Percentiles rank a stretch among this genome's conserved stretches.
These are phyloP conservation scores for Chaetomium cochliodes DNA, from an alignment of 495 filamentous ascomycete genomes.

Conservation along the genomic window DNA sequence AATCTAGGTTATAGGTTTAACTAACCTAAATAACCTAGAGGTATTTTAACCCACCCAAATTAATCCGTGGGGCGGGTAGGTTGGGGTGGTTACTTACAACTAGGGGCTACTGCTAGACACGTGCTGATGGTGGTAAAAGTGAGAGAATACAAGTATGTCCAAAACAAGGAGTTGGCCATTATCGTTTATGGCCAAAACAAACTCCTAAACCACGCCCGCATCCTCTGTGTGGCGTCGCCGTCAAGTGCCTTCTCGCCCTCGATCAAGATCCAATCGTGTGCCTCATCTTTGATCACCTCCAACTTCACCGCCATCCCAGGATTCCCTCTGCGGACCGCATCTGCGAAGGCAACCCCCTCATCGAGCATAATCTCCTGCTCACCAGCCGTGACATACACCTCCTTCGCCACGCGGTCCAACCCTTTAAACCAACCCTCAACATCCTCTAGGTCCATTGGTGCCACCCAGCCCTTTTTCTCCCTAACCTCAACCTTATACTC, in stretches of 20 bases:
- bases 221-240: constrained; percentile 28
- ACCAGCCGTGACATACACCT: constrained; percentile 30
- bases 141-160: too few species aligned
- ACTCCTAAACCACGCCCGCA: constrained; percentile 27
- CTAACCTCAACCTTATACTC: constrained; percentile 17
- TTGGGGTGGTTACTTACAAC: too few species aligned
- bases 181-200: constrained; percentile 8
- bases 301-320: constrained; percentile 20
- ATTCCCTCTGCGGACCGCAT: constrained; percentile 18
- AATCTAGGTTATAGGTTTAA: too few species aligned
- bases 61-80: too few species aligned
- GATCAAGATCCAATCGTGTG: constrained; percentile 32
- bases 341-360: constrained; percentile 24
- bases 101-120: too few species aligned
- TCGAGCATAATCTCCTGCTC: constrained; percentile 31
- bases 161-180: background rate
- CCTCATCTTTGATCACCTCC: constrained; percentile 22
- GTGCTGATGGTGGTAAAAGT: too few species aligned
- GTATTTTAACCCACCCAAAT: too few species aligned
- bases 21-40: too few species aligned
- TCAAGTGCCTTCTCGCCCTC: constrained; percentile 22
- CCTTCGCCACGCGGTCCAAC: constrained; percentile 18
- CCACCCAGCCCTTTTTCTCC: constrained; percentile 28
- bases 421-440: constrained; percentile 29
- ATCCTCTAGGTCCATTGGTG: constrained; percentile 30